phyloP scores from a whole-genome alignment of 148 eudicot genomes.

The Limonium bicolor region DNA sequence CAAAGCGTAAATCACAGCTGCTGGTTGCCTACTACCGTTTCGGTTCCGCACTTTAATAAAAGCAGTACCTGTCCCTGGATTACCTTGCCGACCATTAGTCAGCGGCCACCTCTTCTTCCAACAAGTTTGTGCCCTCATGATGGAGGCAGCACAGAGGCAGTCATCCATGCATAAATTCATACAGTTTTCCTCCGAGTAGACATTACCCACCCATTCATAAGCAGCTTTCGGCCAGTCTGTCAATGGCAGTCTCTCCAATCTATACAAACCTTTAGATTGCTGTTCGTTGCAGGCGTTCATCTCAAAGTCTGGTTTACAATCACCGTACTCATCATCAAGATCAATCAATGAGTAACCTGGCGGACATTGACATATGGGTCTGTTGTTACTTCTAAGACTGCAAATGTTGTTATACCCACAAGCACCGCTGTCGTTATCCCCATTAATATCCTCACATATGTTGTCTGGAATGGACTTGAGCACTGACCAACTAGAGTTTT shows the following conservation, averaged over 20 bases:
- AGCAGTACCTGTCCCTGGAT: neutral
- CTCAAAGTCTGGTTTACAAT: neutral
- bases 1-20: neutral
- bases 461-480: neutral
- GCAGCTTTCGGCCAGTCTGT: neutral
- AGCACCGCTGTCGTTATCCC: neutral
- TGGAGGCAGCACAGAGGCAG: neutral
- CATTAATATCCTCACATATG: neutral
- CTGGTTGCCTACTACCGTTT: neutral
- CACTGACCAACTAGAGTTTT: neutral
- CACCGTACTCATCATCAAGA: neutral
- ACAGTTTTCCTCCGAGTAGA: neutral
- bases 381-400: neutral
- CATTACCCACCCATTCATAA: neutral
- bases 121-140: neutral
- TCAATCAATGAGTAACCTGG: neutral
- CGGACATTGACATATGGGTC: neutral
- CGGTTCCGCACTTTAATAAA: neutral
- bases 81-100: neutral
- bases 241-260: neutral
- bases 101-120: neutral
- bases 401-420: neutral
- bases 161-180: neutral
- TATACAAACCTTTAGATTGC: neutral
- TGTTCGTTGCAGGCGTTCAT: neutral